Conservation (phyloP, 768 basidiomycete genomes). For the Naganishia vaughanmartiniae region DNA sequence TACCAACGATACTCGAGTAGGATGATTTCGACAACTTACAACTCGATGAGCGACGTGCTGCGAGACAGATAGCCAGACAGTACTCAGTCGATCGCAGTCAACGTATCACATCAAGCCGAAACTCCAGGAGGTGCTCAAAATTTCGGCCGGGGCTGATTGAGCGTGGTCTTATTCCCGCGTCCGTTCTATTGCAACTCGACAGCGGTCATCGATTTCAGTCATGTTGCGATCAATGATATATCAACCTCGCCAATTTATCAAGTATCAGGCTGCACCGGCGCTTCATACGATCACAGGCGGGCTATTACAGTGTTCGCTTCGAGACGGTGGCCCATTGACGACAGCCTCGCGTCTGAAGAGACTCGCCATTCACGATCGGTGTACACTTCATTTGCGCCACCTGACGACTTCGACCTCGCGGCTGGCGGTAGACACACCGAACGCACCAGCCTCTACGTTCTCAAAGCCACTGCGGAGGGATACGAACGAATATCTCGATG, state of each 20-base stretch:
- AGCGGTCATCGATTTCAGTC: neutral
- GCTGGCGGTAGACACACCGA: neutral
- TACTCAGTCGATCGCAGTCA: too few species aligned
- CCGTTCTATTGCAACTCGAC: neutral
- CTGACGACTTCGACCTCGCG: neutral
- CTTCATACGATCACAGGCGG: neutral
- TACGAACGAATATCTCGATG: neutral
- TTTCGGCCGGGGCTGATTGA: neutral
- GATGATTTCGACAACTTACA: too few species aligned
- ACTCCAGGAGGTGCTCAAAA: neutral
- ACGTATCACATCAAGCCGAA: neutral
- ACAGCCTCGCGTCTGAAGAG: neutral
- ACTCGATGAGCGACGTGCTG: too few species aligned
- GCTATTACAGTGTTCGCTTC: neutral
- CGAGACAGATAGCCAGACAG: too few species aligned
- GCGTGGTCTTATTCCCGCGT: neutral
- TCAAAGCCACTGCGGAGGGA: neutral
- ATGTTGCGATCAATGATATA: slow-evolving; percentile 2
- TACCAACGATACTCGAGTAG: neutral
- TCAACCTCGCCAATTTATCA: neutral
- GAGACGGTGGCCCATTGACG: neutral
- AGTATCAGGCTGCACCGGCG: neutral
- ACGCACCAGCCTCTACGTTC: neutral
- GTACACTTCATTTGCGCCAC: neutral
- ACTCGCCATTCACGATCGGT: neutral